A percentile compares a stretch with the other conserved stretches of the same genome.
These are phyloP conservation scores for Straminergon stramineum DNA, from an alignment of 225 moss, liverwort and hornwort species.

Conservation along the genomic window DNA sequence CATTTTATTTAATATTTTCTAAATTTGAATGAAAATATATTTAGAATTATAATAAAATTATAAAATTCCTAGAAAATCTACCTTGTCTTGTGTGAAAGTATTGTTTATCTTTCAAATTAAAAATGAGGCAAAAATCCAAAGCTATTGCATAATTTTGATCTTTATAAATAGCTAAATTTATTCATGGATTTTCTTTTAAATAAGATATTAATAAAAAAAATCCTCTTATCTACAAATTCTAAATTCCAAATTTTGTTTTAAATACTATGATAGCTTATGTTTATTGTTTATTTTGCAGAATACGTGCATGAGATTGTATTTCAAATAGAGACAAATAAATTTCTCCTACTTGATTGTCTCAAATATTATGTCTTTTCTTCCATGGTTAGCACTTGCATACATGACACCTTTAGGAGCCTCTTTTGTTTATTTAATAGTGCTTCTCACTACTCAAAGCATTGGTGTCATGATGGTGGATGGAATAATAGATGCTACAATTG, in stretches of 20 bases:
- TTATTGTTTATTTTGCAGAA: not conserved
- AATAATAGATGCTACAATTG: not conserved
- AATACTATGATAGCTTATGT: not conserved
- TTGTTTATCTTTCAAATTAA: not conserved
- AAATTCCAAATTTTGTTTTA: not conserved
- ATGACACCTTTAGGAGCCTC: not conserved
- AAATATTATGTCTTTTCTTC: constrained; percentile 5
- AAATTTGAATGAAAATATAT: not conserved
- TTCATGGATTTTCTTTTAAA: too few relatives aligned
- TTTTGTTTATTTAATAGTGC: constrained; percentile 11
- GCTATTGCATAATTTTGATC: not conserved
- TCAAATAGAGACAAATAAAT: not conserved
- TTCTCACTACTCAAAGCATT: constrained; percentile 9
- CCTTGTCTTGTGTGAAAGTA: accelerated
- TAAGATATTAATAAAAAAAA: not conserved
- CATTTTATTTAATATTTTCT: not conserved
- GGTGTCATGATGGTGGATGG: not conserved
- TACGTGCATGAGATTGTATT: not conserved
- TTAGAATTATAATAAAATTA: not conserved
- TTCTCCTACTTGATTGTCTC: not conserved
- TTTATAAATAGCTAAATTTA: not conserved
- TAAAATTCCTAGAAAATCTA: not conserved
- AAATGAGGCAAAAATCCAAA: not conserved
- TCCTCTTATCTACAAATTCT: not conserved
- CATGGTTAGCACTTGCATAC: not conserved